Evolutionary conservation across 2,329 filamentous ascomycete genomes (phyloP), one percentile per base, ranked within the genome.

Genomic region (Ciborinia camelliae): DNA sequence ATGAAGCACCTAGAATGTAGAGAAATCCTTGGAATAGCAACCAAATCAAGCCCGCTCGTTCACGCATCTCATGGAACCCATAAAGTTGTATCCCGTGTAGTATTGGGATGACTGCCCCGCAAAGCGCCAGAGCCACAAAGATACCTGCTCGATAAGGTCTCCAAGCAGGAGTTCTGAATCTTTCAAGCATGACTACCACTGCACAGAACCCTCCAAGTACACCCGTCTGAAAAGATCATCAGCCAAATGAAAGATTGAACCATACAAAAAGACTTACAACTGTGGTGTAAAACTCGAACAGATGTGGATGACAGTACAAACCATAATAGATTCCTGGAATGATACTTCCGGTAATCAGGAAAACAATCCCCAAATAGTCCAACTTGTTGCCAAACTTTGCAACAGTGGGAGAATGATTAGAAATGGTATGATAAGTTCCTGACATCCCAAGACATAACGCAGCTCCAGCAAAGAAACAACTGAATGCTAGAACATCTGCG

Each of bases 351-450:
- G 94, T 90, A 66, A 98, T 98, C 70, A 99, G 80, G 57, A 88
- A 86, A 37, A 98, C 91, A 71, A 99, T 99, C 8, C 95, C 95
- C 6, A 94, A 86, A 75, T 99, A 98, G 75, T 99, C 95, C 64
- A 98, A 80, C 76, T 96, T 91, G 76, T 98, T 98, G 14, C 93
- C 93, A 81, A 92, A 90, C 67, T 85, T 88, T 2, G 90, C 87
- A 18, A 97, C 91, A 1, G 78, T 77, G 45, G 86, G 85, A 23
- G 90, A 95, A 76, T 99, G 95, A 70, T 97, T 97, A 28, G 83
- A 86, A 55, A 97, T 84, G 2, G 90, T 84, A 75, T 99, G 95
- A 75, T 88, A 99, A 3, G 89, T 90, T 6, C 92, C 90, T 71
- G 89, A 92, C 87, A 93, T 91, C 28, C 89, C 88, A 61, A 95